Conservation (phyloP, 202 grass and related monocot species). For the Carex arenaria region DNA sequence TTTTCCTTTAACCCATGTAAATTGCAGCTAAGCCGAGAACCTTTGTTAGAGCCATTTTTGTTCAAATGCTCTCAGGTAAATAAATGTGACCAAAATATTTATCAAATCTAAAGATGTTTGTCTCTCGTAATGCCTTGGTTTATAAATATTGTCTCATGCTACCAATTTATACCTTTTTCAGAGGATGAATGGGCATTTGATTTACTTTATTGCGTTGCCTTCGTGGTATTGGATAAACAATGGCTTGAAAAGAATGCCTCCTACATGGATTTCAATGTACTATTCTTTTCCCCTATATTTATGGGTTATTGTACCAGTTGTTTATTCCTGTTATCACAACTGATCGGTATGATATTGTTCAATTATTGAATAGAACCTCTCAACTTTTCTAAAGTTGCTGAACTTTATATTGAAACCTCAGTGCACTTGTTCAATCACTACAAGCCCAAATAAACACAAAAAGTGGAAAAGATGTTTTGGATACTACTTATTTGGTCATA, state of each 20-base stretch:
- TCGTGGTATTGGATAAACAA: constrained; percentile 90
- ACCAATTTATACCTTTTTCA: constrained; percentile 13
- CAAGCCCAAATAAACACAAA: not conserved
- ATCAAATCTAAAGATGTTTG: not conserved
- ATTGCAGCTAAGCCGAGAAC: constrained; percentile 77
- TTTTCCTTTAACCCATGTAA: not conserved
- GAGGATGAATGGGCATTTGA: constrained; percentile 99
- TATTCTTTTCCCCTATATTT: not conserved
- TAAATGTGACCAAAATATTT: not conserved
- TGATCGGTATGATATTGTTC: not conserved
- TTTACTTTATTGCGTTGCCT: constrained; percentile 85
- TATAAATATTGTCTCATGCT: not conserved
- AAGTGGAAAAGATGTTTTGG: not conserved
- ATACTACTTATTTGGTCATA: not conserved
- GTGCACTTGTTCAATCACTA: not conserved
- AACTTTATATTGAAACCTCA: not conserved
- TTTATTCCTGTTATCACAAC: not conserved
- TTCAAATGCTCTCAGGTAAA: constrained; percentile 94
- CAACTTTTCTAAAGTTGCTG: not conserved
- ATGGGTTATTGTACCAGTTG: not conserved
- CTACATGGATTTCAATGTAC: constrained; percentile 99
- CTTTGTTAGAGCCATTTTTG: constrained; percentile 83
- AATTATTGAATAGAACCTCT: not conserved
- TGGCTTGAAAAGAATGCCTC: constrained; percentile 98
- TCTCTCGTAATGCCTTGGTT: constrained; percentile 1